phyloP scores from a whole-genome alignment of 1,284 basidiomycete species.

The Ustilago esculenta region DNA sequence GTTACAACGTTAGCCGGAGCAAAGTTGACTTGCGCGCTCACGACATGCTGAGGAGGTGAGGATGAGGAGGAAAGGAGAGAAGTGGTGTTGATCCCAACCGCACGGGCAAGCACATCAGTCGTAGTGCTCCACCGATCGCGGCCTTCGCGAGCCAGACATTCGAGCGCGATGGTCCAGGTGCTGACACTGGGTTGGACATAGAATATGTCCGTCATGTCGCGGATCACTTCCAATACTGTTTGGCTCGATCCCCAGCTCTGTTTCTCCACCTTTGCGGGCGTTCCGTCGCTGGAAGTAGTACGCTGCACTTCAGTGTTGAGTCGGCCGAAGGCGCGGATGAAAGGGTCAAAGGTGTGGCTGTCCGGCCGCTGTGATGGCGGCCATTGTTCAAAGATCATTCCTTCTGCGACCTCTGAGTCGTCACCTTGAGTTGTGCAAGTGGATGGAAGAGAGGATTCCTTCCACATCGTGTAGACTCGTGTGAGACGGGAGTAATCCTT shows the following conservation, averaged over 20 bases:
- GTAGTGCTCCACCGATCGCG: constrained; percentile 12
- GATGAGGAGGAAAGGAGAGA: not conserved
- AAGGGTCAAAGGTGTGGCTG: constrained; percentile 36
- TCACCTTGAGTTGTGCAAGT: too few relatives aligned
- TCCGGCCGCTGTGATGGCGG: constrained; percentile 29
- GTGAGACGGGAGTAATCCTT: constrained; percentile 24
- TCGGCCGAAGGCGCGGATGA: constrained; percentile 34
- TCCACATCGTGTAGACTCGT: constrained; percentile 26
- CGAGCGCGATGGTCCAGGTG: constrained; percentile 47
- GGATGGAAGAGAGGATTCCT: constrained; percentile 1
- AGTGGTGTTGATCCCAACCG: constrained; percentile 33
- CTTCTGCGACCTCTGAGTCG: not conserved
- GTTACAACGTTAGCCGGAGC: constrained; percentile 28
- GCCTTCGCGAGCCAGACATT: constrained; percentile 35
- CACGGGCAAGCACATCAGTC: constrained; percentile 14
- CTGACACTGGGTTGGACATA: constrained; percentile 17
- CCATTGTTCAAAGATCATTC: constrained; percentile 28
- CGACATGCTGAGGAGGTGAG: not conserved
- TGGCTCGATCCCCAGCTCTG: constrained; percentile 25
- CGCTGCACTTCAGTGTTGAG: constrained; percentile 5
- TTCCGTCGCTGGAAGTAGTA: not conserved
- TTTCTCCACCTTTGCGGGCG: not conserved
- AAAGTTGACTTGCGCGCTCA: constrained; percentile 4
- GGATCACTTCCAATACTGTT: constrained; percentile 26
- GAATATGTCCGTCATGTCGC: constrained; percentile 39